Evolutionary conservation across 2,329 filamentous ascomycete species (phyloP).

Genomic region (Coniella vitis): DNA sequence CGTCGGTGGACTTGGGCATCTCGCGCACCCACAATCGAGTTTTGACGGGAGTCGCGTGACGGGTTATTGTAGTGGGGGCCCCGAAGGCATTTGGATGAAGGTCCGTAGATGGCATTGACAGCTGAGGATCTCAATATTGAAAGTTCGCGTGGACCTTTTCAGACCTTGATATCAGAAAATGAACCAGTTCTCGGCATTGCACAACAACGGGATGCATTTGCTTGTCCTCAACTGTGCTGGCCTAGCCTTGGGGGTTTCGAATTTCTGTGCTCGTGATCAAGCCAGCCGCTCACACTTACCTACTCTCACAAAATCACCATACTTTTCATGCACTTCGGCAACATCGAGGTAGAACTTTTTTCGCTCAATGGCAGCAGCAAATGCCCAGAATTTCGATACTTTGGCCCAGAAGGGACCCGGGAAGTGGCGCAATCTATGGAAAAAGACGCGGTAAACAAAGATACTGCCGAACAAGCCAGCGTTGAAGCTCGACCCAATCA

Average conservation of each 20-base stretch:
- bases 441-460: conserved; percentile 19
- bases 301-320: conserved; percentile 19
- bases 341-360: conserved; percentile 20
- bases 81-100: conserved; percentile 24
- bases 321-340: conserved; percentile 16
- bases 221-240: too few species aligned
- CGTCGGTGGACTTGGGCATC: conserved; percentile 25
- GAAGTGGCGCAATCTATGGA: conserved; percentile 16
- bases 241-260: too few species aligned
- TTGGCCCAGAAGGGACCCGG: conserved; percentile 9
- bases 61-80: conserved; percentile 28
- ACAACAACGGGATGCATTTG: too few species aligned
- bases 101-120: conserved; percentile 23
- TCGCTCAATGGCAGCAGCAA: conserved; percentile 16
- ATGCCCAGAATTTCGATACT: conserved; percentile 19
- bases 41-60: conserved; percentile 25
- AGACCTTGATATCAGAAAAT: too few species aligned
- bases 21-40: conserved; percentile 17
- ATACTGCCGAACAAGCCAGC: conserved; percentile 18
- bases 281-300: too few species aligned
- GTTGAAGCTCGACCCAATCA: background rate
- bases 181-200: too few species aligned
- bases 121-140: conserved; percentile 25
- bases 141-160: conserved; percentile 23
- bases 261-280: too few species aligned